Base-by-base conservation (phyloP, 805 yeast genomes). In the Yarrowia porcina region DNA sequence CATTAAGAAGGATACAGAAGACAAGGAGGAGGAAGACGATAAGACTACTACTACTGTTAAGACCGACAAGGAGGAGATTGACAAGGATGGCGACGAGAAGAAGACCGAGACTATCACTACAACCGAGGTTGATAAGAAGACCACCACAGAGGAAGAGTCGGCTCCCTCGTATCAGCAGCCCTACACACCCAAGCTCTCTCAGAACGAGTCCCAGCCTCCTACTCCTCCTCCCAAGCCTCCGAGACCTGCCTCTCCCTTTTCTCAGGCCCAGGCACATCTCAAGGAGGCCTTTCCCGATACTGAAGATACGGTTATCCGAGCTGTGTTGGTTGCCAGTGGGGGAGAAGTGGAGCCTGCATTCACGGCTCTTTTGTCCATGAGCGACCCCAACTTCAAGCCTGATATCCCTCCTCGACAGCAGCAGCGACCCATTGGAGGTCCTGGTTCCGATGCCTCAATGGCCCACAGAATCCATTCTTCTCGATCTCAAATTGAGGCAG, bases 341-440 rank as follows among this genome's bases (percentile, higher is more conserved):
- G 97, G 96, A 28, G 79, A 82, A 52, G 72, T 90, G 45, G 97
- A 90, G 68, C 86, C 89, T 1, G 96, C 97, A 0, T 93, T 93
- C 77, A 88, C 87, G 73, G 97, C 97, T 0, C 77, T 92, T 69
- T 77, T 93, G 65, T 90, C 82, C 68, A 75, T 90, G 62, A 85
- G 89, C 17, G 97, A 92, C 64, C 73, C 76, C 20, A 66, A 64
- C 57, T 69, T 64, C 63, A 66, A 69, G 63, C 68, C 70, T 30
- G 72, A 71, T 13, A 49, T 56, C 17, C 73, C 18, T 75, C 77
- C 17, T 70, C 70, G 41, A n/a, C 52, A 72, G 20, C 73, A 71
- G 74, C 61, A 45, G n/a, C 59, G 56, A 1, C 56, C 59, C 32
- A 36, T 52, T 13, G 59, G 64, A n/a, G 56, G 45, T 2, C 39